These are phyloP conservation scores for Fusarium luffae DNA, from an alignment of 2,329 filamentous ascomycete species.

Conservation along the genomic window DNA sequence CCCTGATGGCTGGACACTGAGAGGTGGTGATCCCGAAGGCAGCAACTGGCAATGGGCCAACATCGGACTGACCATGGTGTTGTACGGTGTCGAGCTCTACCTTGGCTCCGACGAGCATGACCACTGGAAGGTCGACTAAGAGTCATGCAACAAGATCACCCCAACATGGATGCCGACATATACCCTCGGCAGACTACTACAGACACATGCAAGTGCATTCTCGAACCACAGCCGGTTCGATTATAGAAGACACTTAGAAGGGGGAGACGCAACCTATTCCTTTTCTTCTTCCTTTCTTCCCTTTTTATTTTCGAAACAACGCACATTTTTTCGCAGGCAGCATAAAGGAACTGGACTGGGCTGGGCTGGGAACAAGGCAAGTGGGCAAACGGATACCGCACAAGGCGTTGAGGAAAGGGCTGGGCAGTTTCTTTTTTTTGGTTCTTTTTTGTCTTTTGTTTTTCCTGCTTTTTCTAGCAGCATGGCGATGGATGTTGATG, in stretches of 20 bases:
- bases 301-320: constrained; percentile 13
- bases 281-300: constrained; percentile 13
- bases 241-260: constrained; percentile 16
- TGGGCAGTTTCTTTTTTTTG: constrained; percentile 40
- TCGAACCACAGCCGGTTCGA: constrained; percentile 5
- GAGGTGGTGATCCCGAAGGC: constrained; percentile 81
- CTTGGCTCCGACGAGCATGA: constrained; percentile 86
- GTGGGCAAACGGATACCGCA: constrained; percentile 38
- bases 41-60: constrained; percentile 96
- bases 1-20: constrained; percentile 82
- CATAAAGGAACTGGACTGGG: constrained; percentile 40
- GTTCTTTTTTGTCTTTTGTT: constrained; percentile 15
- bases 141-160: neutral
- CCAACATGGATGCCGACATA: neutral
- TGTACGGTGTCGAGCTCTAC: constrained; percentile 92
- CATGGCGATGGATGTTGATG: constrained; percentile 51
- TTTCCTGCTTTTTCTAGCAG: constrained; percentile 29
- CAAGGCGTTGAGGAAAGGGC: constrained; percentile 48
- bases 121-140: constrained; percentile 95
- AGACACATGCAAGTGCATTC: constrained; percentile 12
- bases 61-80: constrained; percentile 84
- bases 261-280: constrained; percentile 10
- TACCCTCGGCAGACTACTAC: constrained; percentile 14
- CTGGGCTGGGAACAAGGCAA: constrained; percentile 35
- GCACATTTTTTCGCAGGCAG: constrained; percentile 34